These are phyloP conservation scores for Aspergillus sp. DNA, from an alignment of 2,329 filamentous ascomycete genomes.

Conservation along the genomic window DNA sequence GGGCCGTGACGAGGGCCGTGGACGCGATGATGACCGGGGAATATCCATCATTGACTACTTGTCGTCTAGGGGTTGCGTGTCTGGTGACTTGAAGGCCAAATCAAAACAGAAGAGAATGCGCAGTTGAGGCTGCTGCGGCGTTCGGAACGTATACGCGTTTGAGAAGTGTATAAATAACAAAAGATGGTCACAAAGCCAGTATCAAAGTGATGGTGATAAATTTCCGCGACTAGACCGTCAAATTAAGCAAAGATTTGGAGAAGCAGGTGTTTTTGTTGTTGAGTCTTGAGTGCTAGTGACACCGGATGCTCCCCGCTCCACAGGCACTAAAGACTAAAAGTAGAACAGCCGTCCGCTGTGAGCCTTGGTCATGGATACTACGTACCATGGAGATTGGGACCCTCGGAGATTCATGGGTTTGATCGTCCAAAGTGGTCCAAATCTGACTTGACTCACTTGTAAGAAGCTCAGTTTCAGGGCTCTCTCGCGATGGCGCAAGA, in stretches of 20 bases:
- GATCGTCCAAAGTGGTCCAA: background rate
- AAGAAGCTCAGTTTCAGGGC: constrained; percentile 4
- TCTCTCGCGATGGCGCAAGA: background rate
- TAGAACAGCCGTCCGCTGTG: constrained; percentile 1
- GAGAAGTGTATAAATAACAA: constrained; percentile 5
- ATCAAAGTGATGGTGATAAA: background rate
- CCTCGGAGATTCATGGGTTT: background rate
- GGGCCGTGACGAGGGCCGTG: constrained; percentile 71
- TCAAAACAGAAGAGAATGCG: constrained; percentile 8
- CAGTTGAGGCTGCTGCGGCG: background rate
- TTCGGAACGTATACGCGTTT: constrained; percentile 18
- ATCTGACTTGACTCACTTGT: background rate
- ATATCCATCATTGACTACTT: constrained; percentile 34
- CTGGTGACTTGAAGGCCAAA: background rate
- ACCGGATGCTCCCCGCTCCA: constrained; percentile 9
- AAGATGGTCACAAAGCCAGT: background rate
- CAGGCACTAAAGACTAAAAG: constrained; percentile 1
- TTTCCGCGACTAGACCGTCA: constrained; percentile 1
- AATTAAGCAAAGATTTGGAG: background rate
- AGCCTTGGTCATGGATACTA: background rate
- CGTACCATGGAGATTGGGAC: background rate
- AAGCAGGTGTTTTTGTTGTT: background rate
- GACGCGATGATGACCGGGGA: constrained; percentile 62
- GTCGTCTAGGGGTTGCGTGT: background rate
- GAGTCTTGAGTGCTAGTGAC: background rate